These are phyloP conservation scores for Colletotrichum shisoi DNA, from an alignment of 2,329 filamentous ascomycete species.

Conservation along the genomic window DNA sequence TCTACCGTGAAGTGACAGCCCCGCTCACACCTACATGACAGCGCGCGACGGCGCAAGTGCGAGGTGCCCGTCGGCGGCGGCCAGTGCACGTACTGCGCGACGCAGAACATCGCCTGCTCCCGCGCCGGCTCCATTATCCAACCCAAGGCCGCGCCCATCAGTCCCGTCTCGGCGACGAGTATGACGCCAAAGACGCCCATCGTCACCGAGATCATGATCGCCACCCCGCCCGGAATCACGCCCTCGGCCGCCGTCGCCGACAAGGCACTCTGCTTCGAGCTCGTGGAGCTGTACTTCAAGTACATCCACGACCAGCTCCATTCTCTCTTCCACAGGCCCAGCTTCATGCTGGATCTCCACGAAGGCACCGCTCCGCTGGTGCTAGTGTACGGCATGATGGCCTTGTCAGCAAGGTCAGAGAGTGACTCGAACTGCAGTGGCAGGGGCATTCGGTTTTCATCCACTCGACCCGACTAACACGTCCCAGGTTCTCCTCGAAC, in stretches of 20 bases:
- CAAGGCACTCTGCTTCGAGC: slow-evolving; percentile 40
- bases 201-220: slow-evolving; percentile 33
- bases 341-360: slow-evolving; percentile 42
- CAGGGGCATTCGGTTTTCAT: not conserved
- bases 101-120: slow-evolving; percentile 39
- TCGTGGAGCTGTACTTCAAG: slow-evolving; percentile 48
- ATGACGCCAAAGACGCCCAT: slow-evolving; percentile 29
- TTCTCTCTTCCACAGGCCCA: slow-evolving; percentile 47
- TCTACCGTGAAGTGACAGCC: not conserved
- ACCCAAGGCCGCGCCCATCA: slow-evolving; percentile 36
- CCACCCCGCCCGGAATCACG: slow-evolving; percentile 30
- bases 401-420: slow-evolving; percentile 41
- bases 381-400: slow-evolving; percentile 43
- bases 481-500: slow-evolving; percentile 41
- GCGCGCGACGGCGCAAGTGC: slow-evolving; percentile 39
- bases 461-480: not conserved
- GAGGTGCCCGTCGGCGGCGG: slow-evolving; percentile 38
- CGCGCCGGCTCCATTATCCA: slow-evolving; percentile 40
- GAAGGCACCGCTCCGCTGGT: slow-evolving; percentile 41
- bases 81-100: slow-evolving; percentile 38
- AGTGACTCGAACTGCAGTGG: not conserved
- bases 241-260: slow-evolving; percentile 37
- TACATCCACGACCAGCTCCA: slow-evolving; percentile 49
- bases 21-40: slow-evolving; percentile 21
- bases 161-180: slow-evolving; percentile 27